Conservation (phyloP, 176 grass and related monocot species). For the Sorghum bicolor region DNA sequence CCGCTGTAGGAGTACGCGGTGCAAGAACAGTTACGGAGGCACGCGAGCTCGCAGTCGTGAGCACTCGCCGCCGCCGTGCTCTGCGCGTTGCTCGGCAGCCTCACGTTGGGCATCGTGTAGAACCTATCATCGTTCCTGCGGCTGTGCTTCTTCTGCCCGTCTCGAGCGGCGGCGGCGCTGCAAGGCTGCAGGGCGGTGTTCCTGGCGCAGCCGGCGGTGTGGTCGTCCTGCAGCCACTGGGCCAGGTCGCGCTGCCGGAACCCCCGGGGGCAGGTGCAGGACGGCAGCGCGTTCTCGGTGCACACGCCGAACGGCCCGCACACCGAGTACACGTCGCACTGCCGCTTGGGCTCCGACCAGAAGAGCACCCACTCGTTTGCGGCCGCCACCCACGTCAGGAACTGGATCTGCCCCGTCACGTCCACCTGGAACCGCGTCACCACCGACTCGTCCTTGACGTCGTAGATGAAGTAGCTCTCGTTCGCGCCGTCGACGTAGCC, state of each 20-base stretch:
- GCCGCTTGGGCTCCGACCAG: slow-evolving; percentile 40
- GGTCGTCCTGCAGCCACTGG: slow-evolving; percentile 31
- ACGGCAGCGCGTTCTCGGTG: slow-evolving; percentile 22
- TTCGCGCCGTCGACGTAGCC: slow-evolving; percentile 28
- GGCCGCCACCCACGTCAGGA: slow-evolving; percentile 35
- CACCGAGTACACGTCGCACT: slow-evolving; percentile 44
- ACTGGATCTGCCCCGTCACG: slow-evolving; percentile 44
- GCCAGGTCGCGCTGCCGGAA: background rate
- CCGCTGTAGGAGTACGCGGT: slow-evolving; percentile 40
- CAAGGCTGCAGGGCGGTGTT: slow-evolving; percentile 31
- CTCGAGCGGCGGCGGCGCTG: background rate
- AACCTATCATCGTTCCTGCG: slow-evolving; percentile 10
- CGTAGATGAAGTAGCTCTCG: slow-evolving; percentile 53
- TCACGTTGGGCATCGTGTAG: slow-evolving; percentile 34
- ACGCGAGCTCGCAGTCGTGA: slow-evolving; percentile 38
- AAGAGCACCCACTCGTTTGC: slow-evolving; percentile 30
- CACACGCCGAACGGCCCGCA: slow-evolving; percentile 47
- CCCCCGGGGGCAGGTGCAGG: slow-evolving; percentile 44
- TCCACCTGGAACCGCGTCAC: slow-evolving; percentile 37
- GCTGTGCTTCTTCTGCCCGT: background rate
- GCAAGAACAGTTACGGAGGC: slow-evolving; percentile 51
- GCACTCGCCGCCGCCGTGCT: background rate
- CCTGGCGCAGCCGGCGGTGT: slow-evolving; percentile 35
- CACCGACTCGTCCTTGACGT: slow-evolving; percentile 32
- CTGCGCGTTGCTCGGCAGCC: slow-evolving; percentile 24